Percentiles rank a stretch among this genome's conserved stretches.
Evolutionary conservation across 352 stramenopile genomes (phyloP).

Genomic region (Plasmopara muralis): DNA sequence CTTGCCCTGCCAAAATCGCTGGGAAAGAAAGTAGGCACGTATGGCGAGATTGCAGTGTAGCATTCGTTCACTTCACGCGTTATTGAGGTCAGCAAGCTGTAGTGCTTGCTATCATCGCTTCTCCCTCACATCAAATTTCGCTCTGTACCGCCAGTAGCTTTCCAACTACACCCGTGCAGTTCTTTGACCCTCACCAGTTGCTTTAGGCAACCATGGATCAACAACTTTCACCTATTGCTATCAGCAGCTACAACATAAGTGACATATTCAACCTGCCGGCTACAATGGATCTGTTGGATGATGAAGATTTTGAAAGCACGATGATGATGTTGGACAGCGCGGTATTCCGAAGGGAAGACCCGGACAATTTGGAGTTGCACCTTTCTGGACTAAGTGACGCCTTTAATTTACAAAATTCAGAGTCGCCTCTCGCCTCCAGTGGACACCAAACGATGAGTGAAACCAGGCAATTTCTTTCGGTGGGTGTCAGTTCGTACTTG

Average conservation of each 20-base stretch:
- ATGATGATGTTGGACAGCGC: constrained; percentile 55
- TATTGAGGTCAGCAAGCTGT: not conserved
- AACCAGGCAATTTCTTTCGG: not conserved
- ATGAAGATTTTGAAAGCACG: constrained; percentile 59
- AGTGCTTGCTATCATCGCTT: not conserved
- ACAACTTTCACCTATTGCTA: constrained; percentile 14
- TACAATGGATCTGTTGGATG: constrained; percentile 44
- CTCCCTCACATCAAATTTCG: constrained; percentile 20
- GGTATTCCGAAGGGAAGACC: constrained; percentile 24
- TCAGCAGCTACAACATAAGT: constrained; percentile 26
- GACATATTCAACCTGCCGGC: constrained; percentile 42
- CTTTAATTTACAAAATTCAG: constrained; percentile 29
- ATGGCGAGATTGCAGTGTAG: not conserved
- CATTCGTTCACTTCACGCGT: not conserved
- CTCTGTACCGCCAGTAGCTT: constrained; percentile 22
- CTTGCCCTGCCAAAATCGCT: not conserved
- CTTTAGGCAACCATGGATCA: constrained; percentile 18
- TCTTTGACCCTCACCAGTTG: constrained; percentile 3
- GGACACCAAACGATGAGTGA: constrained; percentile 3
- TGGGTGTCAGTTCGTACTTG: not conserved
- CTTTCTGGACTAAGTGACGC: constrained; percentile 38
- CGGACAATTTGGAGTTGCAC: constrained; percentile 40
- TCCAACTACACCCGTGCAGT: constrained; percentile 1
- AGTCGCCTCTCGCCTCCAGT: constrained; percentile 13
- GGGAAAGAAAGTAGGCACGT: not conserved